Evolutionary conservation across 1,284 basidiomycete genomes (phyloP).

Genomic region (Tilletiaria anomala): DNA sequence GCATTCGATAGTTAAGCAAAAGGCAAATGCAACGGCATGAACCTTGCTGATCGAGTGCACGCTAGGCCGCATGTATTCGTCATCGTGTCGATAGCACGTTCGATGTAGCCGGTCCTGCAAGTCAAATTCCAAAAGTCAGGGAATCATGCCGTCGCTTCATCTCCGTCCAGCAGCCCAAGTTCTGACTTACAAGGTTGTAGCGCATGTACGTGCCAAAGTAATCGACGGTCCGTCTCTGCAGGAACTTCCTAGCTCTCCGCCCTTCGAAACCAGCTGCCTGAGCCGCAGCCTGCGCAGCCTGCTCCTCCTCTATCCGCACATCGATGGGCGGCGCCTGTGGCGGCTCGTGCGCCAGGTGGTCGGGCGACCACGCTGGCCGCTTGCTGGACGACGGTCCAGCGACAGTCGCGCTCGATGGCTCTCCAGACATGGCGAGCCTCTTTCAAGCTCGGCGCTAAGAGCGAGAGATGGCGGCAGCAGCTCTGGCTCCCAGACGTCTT

Average conservation of each 20-base stretch:
- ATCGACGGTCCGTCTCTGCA: slow-evolving; percentile 83
- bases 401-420: no score
- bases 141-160: not conserved
- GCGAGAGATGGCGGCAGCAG: no score
- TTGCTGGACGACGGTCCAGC: no score
- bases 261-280: slow-evolving; percentile 45
- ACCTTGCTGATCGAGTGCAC: slow-evolving; percentile 17
- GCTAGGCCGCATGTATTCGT: slow-evolving; percentile 13
- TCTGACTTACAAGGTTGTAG: slow-evolving; percentile 58
- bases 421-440: no score
- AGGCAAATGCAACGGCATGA: not conserved
- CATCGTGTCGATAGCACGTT: slow-evolving; percentile 10
- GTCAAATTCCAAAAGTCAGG: not conserved
- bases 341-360: not conserved
- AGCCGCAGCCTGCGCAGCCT: slow-evolving; percentile 48
- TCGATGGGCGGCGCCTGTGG: not conserved
- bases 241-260: slow-evolving; percentile 68
- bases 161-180: not conserved
- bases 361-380: not conserved
- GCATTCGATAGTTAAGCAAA: not conserved
- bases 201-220: slow-evolving; percentile 74
- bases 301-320: slow-evolving; percentile 52
- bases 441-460: no score
- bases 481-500: no score
- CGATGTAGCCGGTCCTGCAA: not conserved